Percentiles rank a stretch among this genome's conserved stretches.
phyloP scores from a whole-genome alignment of 2,329 filamentous ascomycete species.

The Aspergillus puulaauensis region DNA sequence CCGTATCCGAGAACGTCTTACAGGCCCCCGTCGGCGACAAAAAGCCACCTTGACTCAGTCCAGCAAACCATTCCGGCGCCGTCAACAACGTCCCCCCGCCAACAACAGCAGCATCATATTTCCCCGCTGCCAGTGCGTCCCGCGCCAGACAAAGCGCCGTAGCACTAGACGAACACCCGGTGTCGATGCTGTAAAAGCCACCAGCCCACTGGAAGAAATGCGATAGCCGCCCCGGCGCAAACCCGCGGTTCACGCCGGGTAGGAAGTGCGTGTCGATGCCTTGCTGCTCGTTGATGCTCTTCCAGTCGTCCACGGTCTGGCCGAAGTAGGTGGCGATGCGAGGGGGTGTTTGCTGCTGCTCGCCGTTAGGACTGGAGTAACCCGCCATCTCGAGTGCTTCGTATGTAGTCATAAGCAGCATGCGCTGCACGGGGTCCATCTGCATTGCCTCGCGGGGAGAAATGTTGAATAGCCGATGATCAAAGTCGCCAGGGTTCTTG shows the following conservation, averaged over 20 bases:
- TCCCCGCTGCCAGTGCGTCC: conserved; percentile 68
- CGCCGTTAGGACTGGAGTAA: conserved; percentile 51
- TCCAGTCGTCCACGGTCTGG: conserved; percentile 66
- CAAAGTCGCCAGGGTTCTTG: conserved; percentile 68
- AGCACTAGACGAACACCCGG: conserved; percentile 71
- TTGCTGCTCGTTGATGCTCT: conserved; percentile 69
- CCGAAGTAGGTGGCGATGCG: conserved; percentile 72
- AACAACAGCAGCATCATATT: conserved; percentile 76
- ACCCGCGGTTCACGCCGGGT: conserved; percentile 60
- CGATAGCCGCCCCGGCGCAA: conserved; percentile 65
- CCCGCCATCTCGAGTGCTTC: conserved; percentile 53
- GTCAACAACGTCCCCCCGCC: conserved; percentile 63
- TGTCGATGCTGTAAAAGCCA: conserved; percentile 69
- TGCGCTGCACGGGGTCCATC: conserved; percentile 55
- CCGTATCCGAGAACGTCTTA: conserved; percentile 50
- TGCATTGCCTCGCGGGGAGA: conserved; percentile 70
- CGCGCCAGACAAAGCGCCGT: conserved; percentile 72
- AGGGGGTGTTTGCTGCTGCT: conserved; percentile 34
- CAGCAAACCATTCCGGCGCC: conserved; percentile 70
- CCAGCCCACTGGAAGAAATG: conserved; percentile 76
- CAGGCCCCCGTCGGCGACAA: conserved; percentile 42
- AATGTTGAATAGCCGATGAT: conserved; percentile 76
- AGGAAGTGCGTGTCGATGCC: conserved; percentile 69
- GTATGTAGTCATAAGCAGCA: conserved; percentile 68
- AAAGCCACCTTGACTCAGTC: conserved; percentile 57